Conservation (phyloP, 140 eudicot species). For the Ambrosia hybrid region DNA sequence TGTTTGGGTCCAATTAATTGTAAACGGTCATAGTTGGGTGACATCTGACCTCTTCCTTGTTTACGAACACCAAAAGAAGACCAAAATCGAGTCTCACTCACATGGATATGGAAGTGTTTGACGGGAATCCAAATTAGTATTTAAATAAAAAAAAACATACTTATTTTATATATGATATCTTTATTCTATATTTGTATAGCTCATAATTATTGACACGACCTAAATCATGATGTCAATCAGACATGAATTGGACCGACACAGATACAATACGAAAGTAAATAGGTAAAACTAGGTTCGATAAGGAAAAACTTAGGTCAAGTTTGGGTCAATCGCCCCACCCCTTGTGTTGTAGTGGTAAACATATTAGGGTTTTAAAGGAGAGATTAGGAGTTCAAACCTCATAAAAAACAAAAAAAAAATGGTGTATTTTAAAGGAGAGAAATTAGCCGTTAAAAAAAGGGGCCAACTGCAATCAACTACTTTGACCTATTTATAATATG, state of each 20-base stretch:
- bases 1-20: background rate
- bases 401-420: no score
- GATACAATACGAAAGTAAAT: background rate
- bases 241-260: background rate
- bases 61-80: background rate
- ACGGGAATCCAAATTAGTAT: background rate
- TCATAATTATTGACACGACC: background rate
- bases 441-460: no score
- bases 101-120: constrained; percentile 15
- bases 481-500: no score
- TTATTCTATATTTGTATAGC: background rate
- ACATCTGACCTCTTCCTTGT: background rate
- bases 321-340: no score
- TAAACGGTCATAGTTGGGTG: background rate
- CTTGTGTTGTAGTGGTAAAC: no score
- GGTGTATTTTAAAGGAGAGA: no score
- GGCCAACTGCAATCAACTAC: no score
- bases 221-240: background rate
- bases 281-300: background rate
- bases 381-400: no score
- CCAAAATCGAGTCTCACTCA: background rate
- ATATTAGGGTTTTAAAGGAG: no score
- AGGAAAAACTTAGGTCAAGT: background rate
- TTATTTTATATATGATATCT: background rate
- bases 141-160: background rate